Evolutionary conservation across 352 stramenopile species (phyloP).

Genomic region (Pythium aristosporum): DNA sequence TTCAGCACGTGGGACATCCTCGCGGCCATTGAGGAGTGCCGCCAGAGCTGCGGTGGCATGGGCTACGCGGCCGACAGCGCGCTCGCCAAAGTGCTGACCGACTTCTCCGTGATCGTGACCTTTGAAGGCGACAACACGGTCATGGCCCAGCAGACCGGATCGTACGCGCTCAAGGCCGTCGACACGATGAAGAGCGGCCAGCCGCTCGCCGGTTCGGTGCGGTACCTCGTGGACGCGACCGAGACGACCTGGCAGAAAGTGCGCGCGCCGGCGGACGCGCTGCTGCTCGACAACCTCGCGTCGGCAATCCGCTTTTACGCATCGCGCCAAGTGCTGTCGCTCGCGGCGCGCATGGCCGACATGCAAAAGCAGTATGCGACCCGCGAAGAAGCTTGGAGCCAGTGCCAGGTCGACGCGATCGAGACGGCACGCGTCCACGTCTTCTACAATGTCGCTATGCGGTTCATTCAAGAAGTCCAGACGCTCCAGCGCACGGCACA

Average conservation of each 20-base stretch:
- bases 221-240: constrained; percentile 43
- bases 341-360: constrained; percentile 39
- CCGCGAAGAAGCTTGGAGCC: constrained; percentile 45
- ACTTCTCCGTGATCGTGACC: constrained; percentile 96
- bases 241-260: constrained; percentile 38
- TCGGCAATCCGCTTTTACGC: constrained; percentile 58
- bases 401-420: constrained; percentile 77
- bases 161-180: constrained; percentile 64
- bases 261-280: constrained; percentile 31
- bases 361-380: constrained; percentile 3
- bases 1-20: constrained; percentile 90
- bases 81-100: constrained; percentile 87
- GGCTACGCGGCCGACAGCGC: constrained; percentile 92
- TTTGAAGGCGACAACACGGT: constrained; percentile 98
- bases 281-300: constrained; percentile 31
- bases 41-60: constrained; percentile 94
- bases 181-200: constrained; percentile 52
- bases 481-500: constrained; percentile 32
- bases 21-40: constrained; percentile 92
- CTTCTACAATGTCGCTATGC: constrained; percentile 68
- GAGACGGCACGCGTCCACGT: constrained; percentile 70
- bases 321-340: constrained; percentile 41
- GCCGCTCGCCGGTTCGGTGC: constrained; percentile 54
- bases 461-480: constrained; percentile 57
- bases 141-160: constrained; percentile 92